Evolutionary conservation across 495 filamentous ascomycete species (phyloP).

Genomic region (Penicillium alfredii): DNA sequence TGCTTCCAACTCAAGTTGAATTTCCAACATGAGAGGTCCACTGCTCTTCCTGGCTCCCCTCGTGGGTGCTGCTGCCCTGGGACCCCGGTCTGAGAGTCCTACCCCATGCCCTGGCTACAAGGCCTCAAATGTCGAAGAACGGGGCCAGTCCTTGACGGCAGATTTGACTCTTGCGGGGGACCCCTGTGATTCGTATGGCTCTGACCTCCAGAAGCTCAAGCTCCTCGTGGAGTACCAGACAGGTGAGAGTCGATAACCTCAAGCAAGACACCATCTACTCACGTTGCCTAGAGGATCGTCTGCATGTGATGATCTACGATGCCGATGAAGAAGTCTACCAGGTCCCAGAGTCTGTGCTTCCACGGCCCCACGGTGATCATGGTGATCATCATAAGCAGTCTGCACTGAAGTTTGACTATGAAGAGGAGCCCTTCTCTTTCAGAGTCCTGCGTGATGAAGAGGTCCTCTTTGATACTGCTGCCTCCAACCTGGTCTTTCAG

Average conservation of each 20-base stretch:
- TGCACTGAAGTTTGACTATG: conserved; percentile 58
- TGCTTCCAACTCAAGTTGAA: conserved; percentile 8
- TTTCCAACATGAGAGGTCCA: conserved; percentile 23
- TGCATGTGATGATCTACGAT: conserved; percentile 82
- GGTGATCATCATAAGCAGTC: conserved; percentile 19
- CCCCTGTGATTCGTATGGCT: conserved; percentile 66
- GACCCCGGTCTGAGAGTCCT: conserved; percentile 10
- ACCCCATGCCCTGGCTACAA: conserved; percentile 64
- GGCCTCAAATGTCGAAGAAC: conserved; percentile 56
- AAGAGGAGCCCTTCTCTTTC: conserved; percentile 69
- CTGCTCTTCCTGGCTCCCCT: conserved; percentile 29
- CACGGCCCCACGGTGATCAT: conserved; percentile 44
- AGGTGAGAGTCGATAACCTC: conserved; percentile 40
- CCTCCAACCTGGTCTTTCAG: conserved; percentile 66
- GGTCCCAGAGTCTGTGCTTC: conserved; percentile 65
- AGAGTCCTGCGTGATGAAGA: conserved; percentile 58
- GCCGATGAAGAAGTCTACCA: conserved; percentile 68
- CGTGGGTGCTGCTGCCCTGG: conserved; percentile 28
- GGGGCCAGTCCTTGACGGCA: conserved; percentile 38
- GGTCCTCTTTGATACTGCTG: conserved; percentile 74
- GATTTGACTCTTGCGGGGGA: conserved; percentile 61
- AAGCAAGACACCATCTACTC: background rate
- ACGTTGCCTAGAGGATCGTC: conserved; percentile 51
- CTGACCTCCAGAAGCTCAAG: conserved; percentile 58
- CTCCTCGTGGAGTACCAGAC: conserved; percentile 71